phyloP scores from a whole-genome alignment of 2,329 filamentous ascomycete species.

The Pseudovirgaria hyperparasitica region DNA sequence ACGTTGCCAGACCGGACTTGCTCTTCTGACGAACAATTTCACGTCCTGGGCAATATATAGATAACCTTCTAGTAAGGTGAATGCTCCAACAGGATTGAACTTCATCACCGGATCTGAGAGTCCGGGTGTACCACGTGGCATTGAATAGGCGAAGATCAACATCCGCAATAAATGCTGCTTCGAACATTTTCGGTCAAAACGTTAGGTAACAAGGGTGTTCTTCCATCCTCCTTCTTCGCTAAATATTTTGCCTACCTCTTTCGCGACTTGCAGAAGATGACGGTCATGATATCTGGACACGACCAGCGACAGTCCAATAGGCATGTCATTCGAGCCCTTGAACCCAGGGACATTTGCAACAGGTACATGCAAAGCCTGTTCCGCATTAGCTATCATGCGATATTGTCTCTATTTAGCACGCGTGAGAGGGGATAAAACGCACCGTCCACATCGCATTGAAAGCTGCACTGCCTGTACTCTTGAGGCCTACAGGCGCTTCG shows the following conservation, averaged over 20 bases:
- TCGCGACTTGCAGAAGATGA: slow-evolving; percentile 15
- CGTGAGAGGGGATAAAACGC: neutral
- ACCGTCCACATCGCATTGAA: slow-evolving; percentile 44
- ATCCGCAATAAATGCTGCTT: no score
- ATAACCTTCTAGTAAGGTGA: no score
- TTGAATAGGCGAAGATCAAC: no score
- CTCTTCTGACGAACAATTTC: no score
- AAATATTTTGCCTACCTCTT: slow-evolving; percentile 16
- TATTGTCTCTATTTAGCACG: neutral
- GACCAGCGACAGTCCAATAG: slow-evolving; percentile 45
- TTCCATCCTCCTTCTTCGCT: slow-evolving; percentile 19
- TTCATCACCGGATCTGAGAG: no score
- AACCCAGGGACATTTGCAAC: slow-evolving; percentile 55
- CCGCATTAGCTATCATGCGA: slow-evolving; percentile 3
- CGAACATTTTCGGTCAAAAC: no score
- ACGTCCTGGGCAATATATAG: no score
- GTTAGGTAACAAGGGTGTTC: no score
- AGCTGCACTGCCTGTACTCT: slow-evolving; percentile 41
- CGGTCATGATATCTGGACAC: slow-evolving; percentile 23
- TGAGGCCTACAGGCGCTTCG: slow-evolving; percentile 43
- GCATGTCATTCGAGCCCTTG: slow-evolving; percentile 42
- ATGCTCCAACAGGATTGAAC: no score
- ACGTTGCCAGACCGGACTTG: no score
- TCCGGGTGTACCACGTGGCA: no score
- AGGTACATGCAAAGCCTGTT: slow-evolving; percentile 40